Conservation (phyloP, 768 basidiomycete species). For the Daedalea quercina region DNA sequence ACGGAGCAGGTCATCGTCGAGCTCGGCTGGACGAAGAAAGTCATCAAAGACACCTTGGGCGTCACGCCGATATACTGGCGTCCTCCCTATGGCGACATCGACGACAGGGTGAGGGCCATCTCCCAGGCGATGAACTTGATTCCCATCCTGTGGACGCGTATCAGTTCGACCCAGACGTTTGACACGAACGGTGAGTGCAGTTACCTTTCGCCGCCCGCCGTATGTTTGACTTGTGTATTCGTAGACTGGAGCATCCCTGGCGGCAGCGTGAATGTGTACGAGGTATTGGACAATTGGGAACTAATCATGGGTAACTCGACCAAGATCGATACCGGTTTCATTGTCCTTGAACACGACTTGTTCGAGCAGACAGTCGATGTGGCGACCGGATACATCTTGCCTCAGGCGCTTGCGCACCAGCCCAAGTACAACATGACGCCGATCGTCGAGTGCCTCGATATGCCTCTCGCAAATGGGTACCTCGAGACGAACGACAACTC, state of each 20-base stretch:
- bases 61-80: slow-evolving; percentile 76
- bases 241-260: slow-evolving; percentile 77
- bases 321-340: slow-evolving; percentile 66
- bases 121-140: slow-evolving; percentile 74
- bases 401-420: slow-evolving; percentile 64
- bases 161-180: slow-evolving; percentile 52
- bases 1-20: slow-evolving; percentile 85
- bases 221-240: not conserved
- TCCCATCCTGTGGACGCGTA: slow-evolving; percentile 81
- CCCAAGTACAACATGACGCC: slow-evolving; percentile 65
- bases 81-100: slow-evolving; percentile 78
- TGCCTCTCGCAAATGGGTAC: slow-evolving; percentile 60
- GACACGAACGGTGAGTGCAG: slow-evolving; percentile 60
- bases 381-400: slow-evolving; percentile 81
- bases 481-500: slow-evolving; percentile 75
- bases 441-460: slow-evolving; percentile 62
- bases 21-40: slow-evolving; percentile 80
- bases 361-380: slow-evolving; percentile 83
- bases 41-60: slow-evolving; percentile 76
- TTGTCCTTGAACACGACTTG: slow-evolving; percentile 82
- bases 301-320: slow-evolving; percentile 60
- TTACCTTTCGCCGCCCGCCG: not conserved
- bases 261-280: slow-evolving; percentile 46
- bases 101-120: slow-evolving; percentile 84
- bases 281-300: slow-evolving; percentile 69